phyloP scores from a whole-genome alignment of 2,329 filamentous ascomycete species.

The Penicillium sp. region DNA sequence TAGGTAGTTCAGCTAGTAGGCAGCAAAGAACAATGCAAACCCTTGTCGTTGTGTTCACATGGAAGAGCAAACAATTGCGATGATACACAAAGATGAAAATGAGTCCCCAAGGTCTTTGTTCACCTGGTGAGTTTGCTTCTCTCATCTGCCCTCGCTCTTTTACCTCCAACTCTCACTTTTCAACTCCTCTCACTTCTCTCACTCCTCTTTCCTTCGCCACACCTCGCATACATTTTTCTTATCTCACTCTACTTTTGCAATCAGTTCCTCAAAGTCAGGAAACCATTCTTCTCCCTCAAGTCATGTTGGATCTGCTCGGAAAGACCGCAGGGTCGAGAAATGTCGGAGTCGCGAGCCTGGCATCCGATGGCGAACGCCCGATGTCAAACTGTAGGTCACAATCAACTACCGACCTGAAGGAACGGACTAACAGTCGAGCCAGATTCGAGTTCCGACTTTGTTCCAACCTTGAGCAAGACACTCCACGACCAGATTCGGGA shows the following conservation, averaged over 20 bases:
- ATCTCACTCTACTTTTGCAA: not conserved
- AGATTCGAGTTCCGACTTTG: slow-evolving; percentile 20
- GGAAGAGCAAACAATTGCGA: not conserved
- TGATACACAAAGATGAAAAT: too few relatives aligned
- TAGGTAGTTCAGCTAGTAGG: not conserved
- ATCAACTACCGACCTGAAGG: not conserved
- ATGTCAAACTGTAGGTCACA: too few relatives aligned
- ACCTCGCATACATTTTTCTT: too few relatives aligned
- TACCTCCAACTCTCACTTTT: too few relatives aligned
- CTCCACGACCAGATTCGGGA: slow-evolving; percentile 6
- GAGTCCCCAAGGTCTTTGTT: too few relatives aligned
- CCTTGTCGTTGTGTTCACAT: not conserved
- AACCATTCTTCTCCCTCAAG: too few relatives aligned
- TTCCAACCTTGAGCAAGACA: slow-evolving; percentile 19
- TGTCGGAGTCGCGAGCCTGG: not conserved
- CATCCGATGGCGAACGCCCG: not conserved
- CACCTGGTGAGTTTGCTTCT: too few relatives aligned
- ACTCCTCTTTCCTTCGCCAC: too few relatives aligned
- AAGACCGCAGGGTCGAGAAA: not conserved
- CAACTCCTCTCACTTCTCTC: too few relatives aligned
- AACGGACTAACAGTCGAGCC: slow-evolving; percentile 14
- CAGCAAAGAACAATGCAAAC: not conserved
- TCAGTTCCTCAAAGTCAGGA: not conserved
- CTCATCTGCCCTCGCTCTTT: too few relatives aligned
- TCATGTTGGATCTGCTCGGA: not conserved